Conservation (phyloP, 495 filamentous ascomycete species). For the Xylaria nigripes region DNA sequence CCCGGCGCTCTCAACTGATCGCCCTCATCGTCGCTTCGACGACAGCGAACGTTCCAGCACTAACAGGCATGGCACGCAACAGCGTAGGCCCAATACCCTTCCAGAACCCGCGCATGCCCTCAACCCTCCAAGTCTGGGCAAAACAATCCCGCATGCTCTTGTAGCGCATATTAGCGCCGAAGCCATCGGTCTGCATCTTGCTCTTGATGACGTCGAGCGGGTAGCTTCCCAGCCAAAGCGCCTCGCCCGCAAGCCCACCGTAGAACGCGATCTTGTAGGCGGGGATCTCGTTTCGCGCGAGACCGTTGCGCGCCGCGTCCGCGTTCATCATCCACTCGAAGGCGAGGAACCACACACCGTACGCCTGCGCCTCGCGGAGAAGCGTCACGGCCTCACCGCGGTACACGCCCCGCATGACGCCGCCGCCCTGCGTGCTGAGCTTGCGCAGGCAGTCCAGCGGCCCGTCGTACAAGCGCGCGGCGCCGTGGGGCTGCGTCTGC, state of each 20-base stretch:
- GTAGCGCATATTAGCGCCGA: slow-evolving; percentile 57
- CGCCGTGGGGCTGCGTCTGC: slow-evolving; percentile 91
- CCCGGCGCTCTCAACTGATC: slow-evolving; percentile 31
- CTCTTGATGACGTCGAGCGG: slow-evolving; percentile 97
- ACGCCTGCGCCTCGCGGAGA: slow-evolving; percentile 84
- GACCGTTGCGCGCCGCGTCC: slow-evolving; percentile 65
- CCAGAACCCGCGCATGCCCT: slow-evolving; percentile 86
- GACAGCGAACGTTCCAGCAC: slow-evolving; percentile 91
- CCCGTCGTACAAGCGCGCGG: slow-evolving; percentile 66
- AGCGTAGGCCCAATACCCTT: slow-evolving; percentile 91
- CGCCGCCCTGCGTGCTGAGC: slow-evolving; percentile 55
- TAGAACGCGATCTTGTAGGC: slow-evolving; percentile 83
- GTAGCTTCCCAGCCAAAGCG: slow-evolving; percentile 85
- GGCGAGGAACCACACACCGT: slow-evolving; percentile 88
- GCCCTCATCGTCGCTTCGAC: slow-evolving; percentile 57
- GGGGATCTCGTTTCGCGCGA: slow-evolving; percentile 67
- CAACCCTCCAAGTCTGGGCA: slow-evolving; percentile 64
- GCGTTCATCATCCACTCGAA: slow-evolving; percentile 96
- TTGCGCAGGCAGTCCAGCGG: slow-evolving; percentile 87
- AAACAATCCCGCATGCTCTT: slow-evolving; percentile 86
- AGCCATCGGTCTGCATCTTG: slow-evolving; percentile 98
- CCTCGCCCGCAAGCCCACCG: slow-evolving; percentile 89
- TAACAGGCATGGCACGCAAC: slow-evolving; percentile 94
- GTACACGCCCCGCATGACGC: slow-evolving; percentile 66
- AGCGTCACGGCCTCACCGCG: slow-evolving; percentile 81